Conservation (phyloP, 2,329 filamentous ascomycete genomes). For the Colletotrichum tropicicola region DNA sequence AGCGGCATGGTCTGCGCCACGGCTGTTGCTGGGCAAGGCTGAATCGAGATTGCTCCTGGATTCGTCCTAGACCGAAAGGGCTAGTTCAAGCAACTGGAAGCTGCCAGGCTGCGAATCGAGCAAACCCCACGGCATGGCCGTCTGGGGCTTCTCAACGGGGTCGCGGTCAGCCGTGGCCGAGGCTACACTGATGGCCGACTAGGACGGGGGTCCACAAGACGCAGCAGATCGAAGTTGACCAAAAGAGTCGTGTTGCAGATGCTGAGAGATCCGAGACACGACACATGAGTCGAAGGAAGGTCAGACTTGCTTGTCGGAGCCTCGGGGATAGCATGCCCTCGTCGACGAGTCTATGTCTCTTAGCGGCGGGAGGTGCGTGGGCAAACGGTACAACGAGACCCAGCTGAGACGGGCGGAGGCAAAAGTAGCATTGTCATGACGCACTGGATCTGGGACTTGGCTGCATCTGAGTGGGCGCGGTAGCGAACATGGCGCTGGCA, state of each 20-base stretch:
- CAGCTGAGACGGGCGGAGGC: background rate
- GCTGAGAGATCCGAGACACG: slow-evolving; percentile 9
- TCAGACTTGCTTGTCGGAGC: background rate
- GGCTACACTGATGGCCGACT: too few relatives aligned
- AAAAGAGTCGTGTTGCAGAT: slow-evolving; percentile 18
- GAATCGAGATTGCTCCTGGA: slow-evolving; percentile 12
- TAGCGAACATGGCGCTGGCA: slow-evolving; percentile 22
- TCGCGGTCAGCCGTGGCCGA: too few relatives aligned
- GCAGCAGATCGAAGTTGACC: background rate
- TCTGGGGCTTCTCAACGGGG: too few relatives aligned
- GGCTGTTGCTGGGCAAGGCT: background rate
- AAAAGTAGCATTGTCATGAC: slow-evolving; percentile 24
- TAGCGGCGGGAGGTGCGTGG: background rate
- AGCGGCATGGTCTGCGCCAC: background rate
- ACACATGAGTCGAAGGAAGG: background rate
- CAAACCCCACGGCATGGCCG: too few relatives aligned
- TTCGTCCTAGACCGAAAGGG: background rate
- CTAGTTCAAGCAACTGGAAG: background rate
- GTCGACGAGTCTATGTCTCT: background rate
- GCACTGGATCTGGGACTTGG: slow-evolving; percentile 23
- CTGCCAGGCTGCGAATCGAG: too few relatives aligned
- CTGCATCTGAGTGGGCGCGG: slow-evolving; percentile 20
- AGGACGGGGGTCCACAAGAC: too few relatives aligned
- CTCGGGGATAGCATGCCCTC: slow-evolving; percentile 1
- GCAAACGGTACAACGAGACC: background rate